A percentile compares a stretch with the other conserved stretches of the same genome.
These are phyloP conservation scores for Colletotrichum lini DNA, from an alignment of 2,329 filamentous ascomycete species.

Conservation along the genomic window DNA sequence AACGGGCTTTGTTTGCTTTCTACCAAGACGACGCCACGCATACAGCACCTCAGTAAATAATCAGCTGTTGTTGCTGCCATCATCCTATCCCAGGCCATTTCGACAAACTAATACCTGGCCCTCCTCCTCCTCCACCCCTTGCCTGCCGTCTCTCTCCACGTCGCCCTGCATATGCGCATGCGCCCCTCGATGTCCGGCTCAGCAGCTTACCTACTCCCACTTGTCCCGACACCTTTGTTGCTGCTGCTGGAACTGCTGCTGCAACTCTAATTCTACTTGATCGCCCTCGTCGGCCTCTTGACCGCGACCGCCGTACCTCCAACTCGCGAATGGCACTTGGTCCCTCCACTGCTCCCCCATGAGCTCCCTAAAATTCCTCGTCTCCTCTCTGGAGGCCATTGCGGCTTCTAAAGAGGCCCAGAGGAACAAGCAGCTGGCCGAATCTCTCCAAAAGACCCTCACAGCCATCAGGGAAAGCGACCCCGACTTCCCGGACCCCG, in stretches of 20 bases:
- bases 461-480: constrained; percentile 89
- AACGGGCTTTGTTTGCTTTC: background rate
- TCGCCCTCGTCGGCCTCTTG: constrained; percentile 9
- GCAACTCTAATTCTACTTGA: constrained; percentile 2
- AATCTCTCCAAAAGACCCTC: constrained; percentile 85
- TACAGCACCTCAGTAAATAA: no score
- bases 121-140: background rate
- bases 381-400: constrained; percentile 93
- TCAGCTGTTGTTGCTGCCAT: background rate
- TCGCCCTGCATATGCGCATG: constrained; percentile 41
- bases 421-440: constrained; percentile 86
- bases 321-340: constrained; percentile 61
- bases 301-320: constrained; percentile 7
- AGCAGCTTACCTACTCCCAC: constrained; percentile 25
- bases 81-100: background rate
- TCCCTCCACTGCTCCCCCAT: constrained; percentile 71
- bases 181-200: constrained; percentile 34
- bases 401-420: constrained; percentile 91
- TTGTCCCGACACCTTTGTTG: constrained; percentile 5
- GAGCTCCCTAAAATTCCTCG: constrained; percentile 96
- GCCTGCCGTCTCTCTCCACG: constrained; percentile 23
- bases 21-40: background rate
- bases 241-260: background rate
- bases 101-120: background rate
- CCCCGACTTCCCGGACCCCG: constrained; percentile 85